A percentile compares a stretch with the other conserved stretches of the same genome.
These are phyloP conservation scores for Puccinia hordei DNA, from an alignment of 1,284 basidiomycete genomes.

Conservation along the genomic window DNA sequence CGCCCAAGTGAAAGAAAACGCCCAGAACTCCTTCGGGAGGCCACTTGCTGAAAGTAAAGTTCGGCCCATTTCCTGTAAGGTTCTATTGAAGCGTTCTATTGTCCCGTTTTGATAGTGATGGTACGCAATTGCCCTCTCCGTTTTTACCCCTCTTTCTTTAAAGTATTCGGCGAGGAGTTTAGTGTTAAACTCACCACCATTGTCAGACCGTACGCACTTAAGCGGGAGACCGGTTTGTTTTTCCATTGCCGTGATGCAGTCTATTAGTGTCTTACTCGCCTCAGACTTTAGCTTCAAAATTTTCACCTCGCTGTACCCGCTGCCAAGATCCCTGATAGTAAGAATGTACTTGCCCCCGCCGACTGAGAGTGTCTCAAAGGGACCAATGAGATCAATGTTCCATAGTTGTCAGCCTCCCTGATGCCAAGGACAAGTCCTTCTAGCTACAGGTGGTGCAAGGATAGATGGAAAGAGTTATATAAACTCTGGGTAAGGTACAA, in stretches of 20 bases:
- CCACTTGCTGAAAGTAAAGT: no score
- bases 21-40: no score
- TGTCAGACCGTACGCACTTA: conserved; percentile 1
- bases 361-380: conserved; percentile 10
- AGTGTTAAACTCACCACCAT: no score
- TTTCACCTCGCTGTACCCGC: neutral
- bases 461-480: no score
- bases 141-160: neutral
- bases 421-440: no score
- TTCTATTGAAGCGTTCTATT: no score
- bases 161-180: neutral
- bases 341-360: neutral
- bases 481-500: no score
- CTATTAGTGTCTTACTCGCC: no score
- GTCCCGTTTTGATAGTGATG: no score
- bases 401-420: no score
- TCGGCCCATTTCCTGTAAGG: no score
- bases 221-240: neutral
- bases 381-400: neutral
- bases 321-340: neutral
- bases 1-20: neutral
- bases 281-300: neutral
- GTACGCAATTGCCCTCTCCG: neutral
- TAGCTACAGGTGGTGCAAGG: no score
- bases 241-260: neutral